Base-by-base conservation (phyloP, 2,329 filamentous ascomycete species). In the Orbilia brochopaga region DNA sequence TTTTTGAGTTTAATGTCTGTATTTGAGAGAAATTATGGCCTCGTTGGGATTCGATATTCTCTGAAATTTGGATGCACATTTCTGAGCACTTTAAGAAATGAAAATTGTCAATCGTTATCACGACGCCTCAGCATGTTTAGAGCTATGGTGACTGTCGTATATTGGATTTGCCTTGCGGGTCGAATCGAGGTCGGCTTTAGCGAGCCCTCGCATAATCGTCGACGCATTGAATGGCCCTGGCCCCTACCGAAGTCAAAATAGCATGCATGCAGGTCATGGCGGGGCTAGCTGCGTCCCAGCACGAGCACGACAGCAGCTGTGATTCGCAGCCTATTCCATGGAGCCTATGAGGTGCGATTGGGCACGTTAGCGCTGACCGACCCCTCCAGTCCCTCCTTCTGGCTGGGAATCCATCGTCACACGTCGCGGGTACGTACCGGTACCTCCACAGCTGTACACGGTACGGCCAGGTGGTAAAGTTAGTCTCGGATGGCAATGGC, bases 241-340 rank as follows among this genome's bases (percentile, higher is more conserved):
- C 52, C 64, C 64, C 24, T 69, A 69, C 64, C 11, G 27, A 23
- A 69, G 64, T 53, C 44, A 46, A 52, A 55, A 60, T n/a, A 58
- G 37, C 23, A 69, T 69, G 65, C 65, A 69, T 13, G 37, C n/a
- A 32, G 57, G 64, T 69, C 54, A 66, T 59, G 55, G 63, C 63
- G 63, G 63, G 63, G 63, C 59, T 56, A 60, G 61, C 63, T 60
- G n/a, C 55, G 13, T 61, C 37, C 42, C 50, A 51, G 32, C 37
- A 37, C 50, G n/a, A 32, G 27, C 27, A 32, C 37, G 37, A 42
- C 37, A 17, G 37, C 37, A 15, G 37, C 37, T 42, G 4, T 42
- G 37, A 42, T 42, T 42, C 37, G 37, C n/a, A 42, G 37, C 13
- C 15, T 4, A 42, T 17, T 4, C n/a, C 37, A 17, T 4, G 37